Conservation (phyloP, 352 stramenopile genomes). For the Phytophthora pinifolia region DNA sequence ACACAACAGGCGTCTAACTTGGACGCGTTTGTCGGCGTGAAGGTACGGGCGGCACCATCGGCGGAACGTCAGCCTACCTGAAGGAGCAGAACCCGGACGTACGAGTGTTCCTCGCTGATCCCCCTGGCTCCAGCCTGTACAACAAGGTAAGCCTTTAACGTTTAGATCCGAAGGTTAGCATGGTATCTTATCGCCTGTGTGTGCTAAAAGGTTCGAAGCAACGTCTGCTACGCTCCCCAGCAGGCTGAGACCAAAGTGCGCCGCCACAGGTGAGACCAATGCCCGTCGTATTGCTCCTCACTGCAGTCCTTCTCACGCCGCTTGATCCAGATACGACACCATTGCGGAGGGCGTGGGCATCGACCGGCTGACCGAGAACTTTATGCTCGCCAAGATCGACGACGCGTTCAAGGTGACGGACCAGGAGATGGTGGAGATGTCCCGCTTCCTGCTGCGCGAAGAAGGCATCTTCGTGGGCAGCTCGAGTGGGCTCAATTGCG, state of each 20-base stretch:
- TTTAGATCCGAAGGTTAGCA: background rate
- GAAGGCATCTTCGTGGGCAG: constrained; percentile 97
- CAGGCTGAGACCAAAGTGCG: constrained; percentile 92
- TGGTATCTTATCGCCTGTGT: background rate
- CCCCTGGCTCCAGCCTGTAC: constrained; percentile 95
- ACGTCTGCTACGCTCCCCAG: constrained; percentile 95
- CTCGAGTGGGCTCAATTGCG: constrained; percentile 86
- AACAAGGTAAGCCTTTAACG: constrained; percentile 77
- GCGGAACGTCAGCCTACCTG: constrained; percentile 93
- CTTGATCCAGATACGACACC: constrained; percentile 93
- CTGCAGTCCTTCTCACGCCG: background rate
- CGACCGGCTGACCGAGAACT: constrained; percentile 97
- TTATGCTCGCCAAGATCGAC: constrained; percentile 89
- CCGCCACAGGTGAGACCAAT: constrained; percentile 72
- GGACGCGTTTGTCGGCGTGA: constrained; percentile 2
- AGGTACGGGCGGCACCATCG: constrained; percentile 97
- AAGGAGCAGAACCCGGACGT: constrained; percentile 88
- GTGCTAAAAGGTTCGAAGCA: constrained; percentile 74
- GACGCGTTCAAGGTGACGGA: constrained; percentile 90
- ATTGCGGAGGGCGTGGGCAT: constrained; percentile 98
- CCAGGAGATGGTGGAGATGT: constrained; percentile 97
- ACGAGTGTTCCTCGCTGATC: constrained; percentile 96
- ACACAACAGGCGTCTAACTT: constrained; percentile 1
- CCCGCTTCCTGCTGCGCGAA: constrained; percentile 93
- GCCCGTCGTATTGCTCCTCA: background rate